Base-by-base conservation (phyloP, 345 rosid genomes). In the Brassica nigra region DNA sequence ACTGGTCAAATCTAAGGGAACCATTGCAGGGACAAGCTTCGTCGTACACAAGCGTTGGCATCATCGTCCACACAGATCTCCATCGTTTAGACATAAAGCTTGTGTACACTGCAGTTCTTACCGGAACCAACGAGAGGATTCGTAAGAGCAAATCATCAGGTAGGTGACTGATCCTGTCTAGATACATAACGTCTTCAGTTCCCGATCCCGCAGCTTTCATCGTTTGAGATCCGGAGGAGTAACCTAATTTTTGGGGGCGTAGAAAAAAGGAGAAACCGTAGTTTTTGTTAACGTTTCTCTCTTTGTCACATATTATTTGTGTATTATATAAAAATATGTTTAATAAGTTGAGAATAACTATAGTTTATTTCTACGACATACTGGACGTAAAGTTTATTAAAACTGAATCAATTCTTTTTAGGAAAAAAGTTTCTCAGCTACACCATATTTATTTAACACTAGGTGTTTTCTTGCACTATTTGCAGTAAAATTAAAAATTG, bases 31-130 rank as follows among this genome's bases (percentile, higher is more conserved):
- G 68, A 62, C 29, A 73, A 28, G 39, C 4, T 44, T 64, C 62
- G 4, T 49, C 49, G 12, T 62, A 63, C 4, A 1, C 63, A n/a
- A 76, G 66, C 1, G 3, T 67, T 28, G 73, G 30, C 58, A 67
- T 1, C 66, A 8, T 65, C 52, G 54, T 74, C 64, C 71, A 65
- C 20, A 76, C 6, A 76, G 18, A 58, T 28, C 11, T 67, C 79
- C 79, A 76, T n/a, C 59, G 57, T 27, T 67, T 76, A 4, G 79
- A 76, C 20, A 76, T 10, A 36, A 55, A 5, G 4, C 73, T 76
- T 10, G 73, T 54, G 65, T 64, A 8, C 72, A 76, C 29, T 5
- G 72, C 78, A 34, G 8, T 11, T 16, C 28, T 54, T 75, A 55
- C 18, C 28, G 78, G 66, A 15, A 66, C 28, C 0, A 34, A 27